phyloP scores from a whole-genome alignment of 768 basidiomycete genomes.

The Lactarius deliciosus region DNA sequence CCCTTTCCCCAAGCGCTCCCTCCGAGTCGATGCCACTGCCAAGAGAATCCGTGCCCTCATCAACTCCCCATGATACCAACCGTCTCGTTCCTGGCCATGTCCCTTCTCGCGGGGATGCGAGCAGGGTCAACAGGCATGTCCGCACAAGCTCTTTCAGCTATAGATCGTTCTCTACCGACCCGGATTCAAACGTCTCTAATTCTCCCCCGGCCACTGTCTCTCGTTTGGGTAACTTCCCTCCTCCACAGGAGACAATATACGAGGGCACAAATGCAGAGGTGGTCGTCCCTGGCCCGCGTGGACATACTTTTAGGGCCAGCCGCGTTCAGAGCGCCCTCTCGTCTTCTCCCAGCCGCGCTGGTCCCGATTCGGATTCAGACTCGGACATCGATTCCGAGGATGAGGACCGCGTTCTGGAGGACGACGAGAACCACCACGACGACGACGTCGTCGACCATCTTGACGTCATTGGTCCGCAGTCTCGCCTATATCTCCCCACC shows the following conservation, averaged over 20 bases:
- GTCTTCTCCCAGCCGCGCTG: slow-evolving; percentile 33
- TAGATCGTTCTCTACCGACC: slow-evolving; percentile 21
- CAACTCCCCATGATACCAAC: not conserved
- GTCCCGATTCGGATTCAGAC: slow-evolving; percentile 20
- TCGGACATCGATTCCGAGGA: slow-evolving; percentile 25
- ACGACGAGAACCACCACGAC: slow-evolving; percentile 50
- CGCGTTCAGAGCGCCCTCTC: slow-evolving; percentile 48
- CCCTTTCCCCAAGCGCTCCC: not conserved
- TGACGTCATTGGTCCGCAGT: slow-evolving; percentile 66
- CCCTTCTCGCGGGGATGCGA: not conserved
- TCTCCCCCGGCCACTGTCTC: slow-evolving; percentile 4
- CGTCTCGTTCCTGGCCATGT: not conserved
- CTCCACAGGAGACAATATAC: slow-evolving; percentile 4
- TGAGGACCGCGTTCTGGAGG: slow-evolving; percentile 20
- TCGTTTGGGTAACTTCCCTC: slow-evolving; percentile 1
- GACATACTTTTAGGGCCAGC: slow-evolving; percentile 39
- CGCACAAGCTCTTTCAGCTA: slow-evolving; percentile 13
- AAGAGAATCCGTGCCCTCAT: not conserved
- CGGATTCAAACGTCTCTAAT: slow-evolving; percentile 4
- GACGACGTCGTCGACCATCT: slow-evolving; percentile 83
- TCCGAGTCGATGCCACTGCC: not conserved
- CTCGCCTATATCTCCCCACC: slow-evolving; percentile 2
- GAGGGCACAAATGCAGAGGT: slow-evolving; percentile 33
- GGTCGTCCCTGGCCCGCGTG: slow-evolving; percentile 34
- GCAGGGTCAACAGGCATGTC: slow-evolving; percentile 21